Evolutionary conservation across 768 basidiomycete species (phyloP), one percentile per base, ranked within the genome.

Genomic region (Pulveroboletus sp.): DNA sequence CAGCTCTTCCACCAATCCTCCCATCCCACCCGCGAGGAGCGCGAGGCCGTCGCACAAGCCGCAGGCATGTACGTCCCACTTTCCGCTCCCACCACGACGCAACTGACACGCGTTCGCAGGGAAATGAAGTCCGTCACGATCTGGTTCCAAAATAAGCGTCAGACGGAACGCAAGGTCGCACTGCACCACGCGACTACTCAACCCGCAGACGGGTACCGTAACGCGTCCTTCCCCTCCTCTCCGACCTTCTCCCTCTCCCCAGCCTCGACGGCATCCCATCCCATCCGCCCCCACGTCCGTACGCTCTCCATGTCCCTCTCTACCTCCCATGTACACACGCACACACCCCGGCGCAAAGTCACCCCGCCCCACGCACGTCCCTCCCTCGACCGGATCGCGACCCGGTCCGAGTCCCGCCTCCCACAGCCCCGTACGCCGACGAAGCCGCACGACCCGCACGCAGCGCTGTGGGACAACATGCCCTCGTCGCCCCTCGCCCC

Each of bases 21-120:
- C 1, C 86, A 87, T 61, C 86, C 86, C 5, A 83, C 83, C n/a
- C 78, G 86, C 30, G 82, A 82, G 52, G 81, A 87, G 54, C 80
- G 86, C 54, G 86, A 87, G 54, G 65, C 72, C 1, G 73, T 86
- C 36, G 85, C 85, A 9, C 73, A 65, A 36, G 71, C 79, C 11
- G 81, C 81, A 12, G 74, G 72, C 62, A 86, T 88, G 86, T 87
- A 68, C 63, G 83, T 57, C 51, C 16, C 12, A 34, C 6, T 36
- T 27, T 17, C 26, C 19, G 19, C 13, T 19, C 26, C 30, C 20
- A 24, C 35, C 43, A 42, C 32, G 17, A 16, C 51, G 22, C 30
- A n/a, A 45, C 57, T 61, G 12, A 68, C 51, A 23, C 36, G 11
- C 29, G 6, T 26, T 37, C 43, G 7, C 37, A 67, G 65, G 65